These are phyloP conservation scores for Clavariopsis aquatica DNA, from an alignment of 495 filamentous ascomycete species.

Conservation along the genomic window DNA sequence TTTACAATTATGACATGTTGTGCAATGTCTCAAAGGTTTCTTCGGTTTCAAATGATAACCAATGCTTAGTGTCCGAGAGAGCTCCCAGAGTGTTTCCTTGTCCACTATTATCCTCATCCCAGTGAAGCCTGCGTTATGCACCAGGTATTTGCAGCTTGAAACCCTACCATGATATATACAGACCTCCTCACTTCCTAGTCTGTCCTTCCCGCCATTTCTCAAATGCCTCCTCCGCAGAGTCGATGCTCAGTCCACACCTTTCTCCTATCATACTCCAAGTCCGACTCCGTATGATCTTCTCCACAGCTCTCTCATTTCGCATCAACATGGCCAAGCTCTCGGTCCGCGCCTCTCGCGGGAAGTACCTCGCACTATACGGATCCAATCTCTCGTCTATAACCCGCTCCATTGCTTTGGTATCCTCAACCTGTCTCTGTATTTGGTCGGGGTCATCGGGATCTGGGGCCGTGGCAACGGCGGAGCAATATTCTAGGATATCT, in stretches of 20 bases:
- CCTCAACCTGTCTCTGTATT: constrained; percentile 67
- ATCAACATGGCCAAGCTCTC: constrained; percentile 76
- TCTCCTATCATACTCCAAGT: constrained; percentile 83
- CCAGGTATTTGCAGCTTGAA: no score
- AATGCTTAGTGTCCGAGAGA: neutral
- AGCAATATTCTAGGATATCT: constrained; percentile 87
- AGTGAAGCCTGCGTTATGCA: no score
- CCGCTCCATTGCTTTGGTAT: constrained; percentile 67
- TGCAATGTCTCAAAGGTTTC: neutral
- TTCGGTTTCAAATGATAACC: neutral
- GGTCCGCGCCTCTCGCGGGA: constrained; percentile 79
- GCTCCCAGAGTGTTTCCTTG: neutral
- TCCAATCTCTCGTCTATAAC: constrained; percentile 88
- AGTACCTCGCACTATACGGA: constrained; percentile 85
- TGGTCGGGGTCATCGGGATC: constrained; percentile 88
- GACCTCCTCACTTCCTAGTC: constrained; percentile 7
- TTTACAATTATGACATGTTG: neutral
- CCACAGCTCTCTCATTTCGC: constrained; percentile 81
- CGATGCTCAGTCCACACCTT: constrained; percentile 64
- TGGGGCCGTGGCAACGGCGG: constrained; percentile 79
- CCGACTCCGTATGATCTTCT: constrained; percentile 79
- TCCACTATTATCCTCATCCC: neutral
- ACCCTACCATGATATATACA: no score
- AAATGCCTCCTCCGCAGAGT: constrained; percentile 64
- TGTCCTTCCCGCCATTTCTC: constrained; percentile 61